Base-by-base conservation (phyloP, 2,329 filamentous ascomycete species). In the Calycina herbarum region DNA sequence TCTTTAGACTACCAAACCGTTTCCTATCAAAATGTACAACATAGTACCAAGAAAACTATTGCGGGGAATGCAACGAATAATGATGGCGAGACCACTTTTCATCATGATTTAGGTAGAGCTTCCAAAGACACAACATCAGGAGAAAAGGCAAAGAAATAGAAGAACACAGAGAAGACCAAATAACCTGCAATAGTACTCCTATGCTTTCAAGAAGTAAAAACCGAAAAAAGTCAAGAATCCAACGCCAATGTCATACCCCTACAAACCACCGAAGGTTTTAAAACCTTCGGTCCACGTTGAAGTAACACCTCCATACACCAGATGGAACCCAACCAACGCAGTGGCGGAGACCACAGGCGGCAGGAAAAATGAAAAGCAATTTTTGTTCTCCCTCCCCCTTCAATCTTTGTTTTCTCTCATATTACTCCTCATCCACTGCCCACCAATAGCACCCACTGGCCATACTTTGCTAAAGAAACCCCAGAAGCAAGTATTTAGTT, bases 401-500 rank as follows among this genome's bases (percentile, higher is more conserved):
- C 1, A 54, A 27, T 13, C 20, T 54, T 13, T 15, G 11, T 5
- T 27, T 24, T 1, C 11, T 17, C 13, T 13, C 13, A 13, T 40
- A 13, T 4, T 13, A 15, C 13, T 40, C 38, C 38, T 17, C 38
- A 11, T 40, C 4, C 38, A 13, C 11, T 38, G 10, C 35, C 35
- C 35, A 40, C 20, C 10, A 54, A 29, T 29, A 29, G 8, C 20
- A 24, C 48, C 48, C 48, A 24, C 48, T n/a, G 17, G 7, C 3
- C 20, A 27, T 54, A 24, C 20, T 15, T 24, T 54, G 20, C 20
- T 24, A 20, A 17, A 45, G 17, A n/a, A n/a, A 20, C 45, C 3
- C 27, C 20, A n/a, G 3, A 54, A 54, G 31, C 6, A 33, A 20
- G n/a, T 38, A 48, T 45, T 63, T 72, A 75, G 60, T 69, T 62